phyloP scores from a whole-genome alignment of 2,329 filamentous ascomycete genomes.

The Phialocephala sp. region DNA sequence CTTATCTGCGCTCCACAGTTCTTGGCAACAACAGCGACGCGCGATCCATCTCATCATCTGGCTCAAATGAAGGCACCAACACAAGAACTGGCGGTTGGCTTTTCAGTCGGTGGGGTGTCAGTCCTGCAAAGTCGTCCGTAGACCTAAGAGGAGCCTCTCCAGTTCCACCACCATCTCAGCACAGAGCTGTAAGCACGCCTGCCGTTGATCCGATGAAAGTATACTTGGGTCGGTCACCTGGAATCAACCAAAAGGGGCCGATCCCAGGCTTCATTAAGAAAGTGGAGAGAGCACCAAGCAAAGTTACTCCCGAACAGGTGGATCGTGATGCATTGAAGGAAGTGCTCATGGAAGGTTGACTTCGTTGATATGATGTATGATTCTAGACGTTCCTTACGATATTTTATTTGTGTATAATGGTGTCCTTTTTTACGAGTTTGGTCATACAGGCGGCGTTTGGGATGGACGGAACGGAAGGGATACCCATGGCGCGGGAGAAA shows the following conservation, averaged over 20 bases:
- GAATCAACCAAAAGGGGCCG: slow-evolving; percentile 79
- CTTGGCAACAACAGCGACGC: slow-evolving; percentile 38
- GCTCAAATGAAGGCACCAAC: slow-evolving; percentile 45
- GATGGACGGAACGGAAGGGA: slow-evolving; percentile 11
- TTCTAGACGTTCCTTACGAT: slow-evolving; percentile 16
- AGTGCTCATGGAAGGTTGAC: slow-evolving; percentile 33
- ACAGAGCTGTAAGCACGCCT: slow-evolving; percentile 42
- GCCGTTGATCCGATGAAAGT: slow-evolving; percentile 43
- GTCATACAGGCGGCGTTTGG: slow-evolving; percentile 17
- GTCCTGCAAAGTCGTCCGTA: slow-evolving; percentile 44
- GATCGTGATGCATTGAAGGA: slow-evolving; percentile 42
- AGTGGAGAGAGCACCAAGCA: slow-evolving; percentile 38
- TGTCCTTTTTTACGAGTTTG: slow-evolving; percentile 11
- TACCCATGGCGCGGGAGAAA: slow-evolving; percentile 14
- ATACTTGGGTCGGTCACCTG: slow-evolving; percentile 60
- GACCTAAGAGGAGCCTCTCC: slow-evolving; percentile 25
- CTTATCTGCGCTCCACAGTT: slow-evolving; percentile 62
- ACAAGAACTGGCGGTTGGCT: slow-evolving; percentile 70
- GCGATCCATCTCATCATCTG: slow-evolving; percentile 42
- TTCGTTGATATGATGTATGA: not conserved
- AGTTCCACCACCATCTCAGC: slow-evolving; percentile 19
- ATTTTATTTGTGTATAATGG: slow-evolving; percentile 16
- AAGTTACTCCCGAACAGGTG: slow-evolving; percentile 37
- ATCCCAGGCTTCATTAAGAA: slow-evolving; percentile 71
- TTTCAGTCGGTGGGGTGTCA: slow-evolving; percentile 65